These are phyloP conservation scores for Corylus avellana DNA, from an alignment of 306 rosid genomes.

Conservation along the genomic window DNA sequence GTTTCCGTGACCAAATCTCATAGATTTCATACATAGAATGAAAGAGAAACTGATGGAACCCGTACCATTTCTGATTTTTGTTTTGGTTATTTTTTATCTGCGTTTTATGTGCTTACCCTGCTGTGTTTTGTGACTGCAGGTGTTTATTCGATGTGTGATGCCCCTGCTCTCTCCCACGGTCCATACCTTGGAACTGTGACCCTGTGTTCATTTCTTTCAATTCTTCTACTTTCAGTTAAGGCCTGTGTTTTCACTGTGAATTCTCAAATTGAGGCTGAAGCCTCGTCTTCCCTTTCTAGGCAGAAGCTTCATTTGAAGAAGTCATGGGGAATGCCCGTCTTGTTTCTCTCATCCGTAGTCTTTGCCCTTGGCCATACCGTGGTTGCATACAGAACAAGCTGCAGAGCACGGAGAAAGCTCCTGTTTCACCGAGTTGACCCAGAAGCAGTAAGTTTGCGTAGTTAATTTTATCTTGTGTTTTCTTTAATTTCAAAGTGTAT, in stretches of 20 bases:
- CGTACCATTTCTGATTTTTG: not conserved
- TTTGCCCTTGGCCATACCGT: slow-evolving; percentile 95
- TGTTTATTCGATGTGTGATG: slow-evolving; percentile 90
- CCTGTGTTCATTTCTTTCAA: slow-evolving; percentile 67
- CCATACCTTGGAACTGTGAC: slow-evolving; percentile 97
- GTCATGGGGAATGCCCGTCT: slow-evolving; percentile 99
- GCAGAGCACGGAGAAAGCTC: slow-evolving; percentile 94
- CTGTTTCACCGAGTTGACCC: slow-evolving; percentile 87
- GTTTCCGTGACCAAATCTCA: not conserved
- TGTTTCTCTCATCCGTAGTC: slow-evolving; percentile 89
- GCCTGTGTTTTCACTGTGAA: slow-evolving; percentile 83
- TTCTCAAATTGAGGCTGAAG: slow-evolving; percentile 86
- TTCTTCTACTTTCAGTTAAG: slow-evolving; percentile 81
- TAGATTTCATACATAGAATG: not conserved
- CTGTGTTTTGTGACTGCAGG: slow-evolving; percentile 47
- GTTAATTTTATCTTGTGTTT: not conserved
- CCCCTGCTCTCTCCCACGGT: slow-evolving; percentile 90
- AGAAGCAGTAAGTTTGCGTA: slow-evolving; percentile 68
- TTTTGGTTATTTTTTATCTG: too few relatives aligned
- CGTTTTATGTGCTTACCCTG: slow-evolving; percentile 9
- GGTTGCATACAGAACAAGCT: slow-evolving; percentile 97
- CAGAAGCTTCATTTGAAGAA: slow-evolving; percentile 85
- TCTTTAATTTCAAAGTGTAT: not conserved
- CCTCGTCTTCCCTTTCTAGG: slow-evolving; percentile 71
- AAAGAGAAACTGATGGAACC: not conserved